Evolutionary conservation across 2,329 filamentous ascomycete genomes (phyloP).

Genomic region (Camptophora hylomeconis): DNA sequence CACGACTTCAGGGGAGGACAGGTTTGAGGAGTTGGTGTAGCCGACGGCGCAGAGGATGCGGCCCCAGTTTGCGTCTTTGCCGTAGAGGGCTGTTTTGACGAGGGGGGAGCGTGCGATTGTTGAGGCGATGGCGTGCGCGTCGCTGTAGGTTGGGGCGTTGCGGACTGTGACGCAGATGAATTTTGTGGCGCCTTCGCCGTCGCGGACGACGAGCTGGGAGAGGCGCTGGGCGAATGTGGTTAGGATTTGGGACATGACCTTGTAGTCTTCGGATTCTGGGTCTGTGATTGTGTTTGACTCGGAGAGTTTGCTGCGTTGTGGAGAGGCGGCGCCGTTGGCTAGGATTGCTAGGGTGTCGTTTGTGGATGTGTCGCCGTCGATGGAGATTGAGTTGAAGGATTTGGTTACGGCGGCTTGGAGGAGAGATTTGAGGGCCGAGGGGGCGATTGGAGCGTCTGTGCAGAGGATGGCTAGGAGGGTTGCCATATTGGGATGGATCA

Average conservation of each 20-base stretch:
- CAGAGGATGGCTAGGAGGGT: conserved; percentile 84
- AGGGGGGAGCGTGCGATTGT: conserved; percentile 84
- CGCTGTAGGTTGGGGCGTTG: conserved; percentile 55
- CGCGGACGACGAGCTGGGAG: conserved; percentile 84
- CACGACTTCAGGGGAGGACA: conserved; percentile 25
- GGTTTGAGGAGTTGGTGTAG: conserved; percentile 46
- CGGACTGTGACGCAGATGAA: conserved; percentile 86
- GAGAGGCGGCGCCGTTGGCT: conserved; percentile 87
- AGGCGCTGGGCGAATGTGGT: conserved; percentile 70
- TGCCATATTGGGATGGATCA: conserved; percentile 99
- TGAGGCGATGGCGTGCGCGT: conserved; percentile 67
- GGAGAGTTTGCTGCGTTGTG: no score
- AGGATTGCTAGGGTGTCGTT: conserved; percentile 92
- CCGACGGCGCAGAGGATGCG: conserved; percentile 91
- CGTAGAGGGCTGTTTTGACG: conserved; percentile 94
- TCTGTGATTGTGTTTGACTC: conserved; percentile 37
- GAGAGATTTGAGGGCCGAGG: conserved; percentile 52
- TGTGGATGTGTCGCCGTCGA: conserved; percentile 93
- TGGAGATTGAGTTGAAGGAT: conserved; percentile 93
- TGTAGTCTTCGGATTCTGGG: conserved; percentile 40
- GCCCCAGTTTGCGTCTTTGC: conserved; percentile 96
- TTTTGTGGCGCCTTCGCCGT: conserved; percentile 95
- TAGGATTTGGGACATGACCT: conserved; percentile 57
- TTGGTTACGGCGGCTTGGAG: conserved; percentile 63
- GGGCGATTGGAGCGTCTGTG: conserved; percentile 73